Evolutionary conservation across 2,329 filamentous ascomycete genomes (phyloP).

Genomic region (Microdochium trichocladiopsis): DNA sequence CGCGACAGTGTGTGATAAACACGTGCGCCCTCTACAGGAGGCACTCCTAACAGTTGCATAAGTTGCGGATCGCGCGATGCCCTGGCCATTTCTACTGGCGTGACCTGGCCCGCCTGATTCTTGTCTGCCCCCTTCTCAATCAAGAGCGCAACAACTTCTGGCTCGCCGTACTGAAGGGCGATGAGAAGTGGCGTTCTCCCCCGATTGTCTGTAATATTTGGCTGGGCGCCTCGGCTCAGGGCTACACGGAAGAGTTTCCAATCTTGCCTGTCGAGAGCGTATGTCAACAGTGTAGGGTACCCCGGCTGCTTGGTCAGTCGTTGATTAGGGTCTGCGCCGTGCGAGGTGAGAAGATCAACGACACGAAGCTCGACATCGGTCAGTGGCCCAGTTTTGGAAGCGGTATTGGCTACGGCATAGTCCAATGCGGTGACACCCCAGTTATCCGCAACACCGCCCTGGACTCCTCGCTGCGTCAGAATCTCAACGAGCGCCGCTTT

Average conservation of each 20-base stretch:
- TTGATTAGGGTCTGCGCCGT: slow-evolving; percentile 20
- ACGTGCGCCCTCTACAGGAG: not conserved
- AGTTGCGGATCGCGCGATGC: not conserved
- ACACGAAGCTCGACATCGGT: slow-evolving; percentile 16
- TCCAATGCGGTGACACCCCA: not conserved
- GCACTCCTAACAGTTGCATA: not conserved
- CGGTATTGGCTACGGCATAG: not conserved
- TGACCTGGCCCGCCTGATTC: not conserved
- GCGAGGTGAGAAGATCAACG: slow-evolving; percentile 12
- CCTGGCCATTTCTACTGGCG: not conserved
- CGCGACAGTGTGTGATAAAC: too few species aligned
- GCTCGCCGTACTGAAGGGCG: slow-evolving; percentile 16
- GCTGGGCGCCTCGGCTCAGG: not conserved
- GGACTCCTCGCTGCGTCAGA: not conserved
- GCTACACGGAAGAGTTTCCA: slow-evolving; percentile 2
- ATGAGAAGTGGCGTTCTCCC: slow-evolving; percentile 12
- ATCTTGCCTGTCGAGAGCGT: slow-evolving; percentile 2
- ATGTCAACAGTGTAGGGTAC: slow-evolving; percentile 1
- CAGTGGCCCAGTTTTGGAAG: slow-evolving; percentile 5
- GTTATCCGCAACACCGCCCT: not conserved
- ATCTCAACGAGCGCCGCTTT: not conserved
- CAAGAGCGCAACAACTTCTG: slow-evolving; percentile 19
- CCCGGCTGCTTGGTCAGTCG: not conserved
- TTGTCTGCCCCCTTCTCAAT: slow-evolving; percentile 9
- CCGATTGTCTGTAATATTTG: not conserved